Evolutionary conservation across 176 grass and related monocot genomes (phyloP), one percentile per base, ranked within the genome.

Genomic region (Carex littledalei): DNA sequence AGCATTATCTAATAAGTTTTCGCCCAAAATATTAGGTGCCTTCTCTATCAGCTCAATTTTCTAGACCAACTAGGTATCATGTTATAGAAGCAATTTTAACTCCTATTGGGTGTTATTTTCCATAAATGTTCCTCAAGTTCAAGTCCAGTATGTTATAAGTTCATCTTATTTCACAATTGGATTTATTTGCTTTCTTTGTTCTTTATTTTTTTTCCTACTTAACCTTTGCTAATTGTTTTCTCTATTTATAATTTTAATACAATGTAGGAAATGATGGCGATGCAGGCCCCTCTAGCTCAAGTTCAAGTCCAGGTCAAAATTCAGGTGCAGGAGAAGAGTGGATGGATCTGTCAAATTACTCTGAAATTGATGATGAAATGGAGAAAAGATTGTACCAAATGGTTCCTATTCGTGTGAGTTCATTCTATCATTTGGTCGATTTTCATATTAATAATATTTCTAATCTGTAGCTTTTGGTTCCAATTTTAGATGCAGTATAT

Each of bases 321-420:
- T 87, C 81, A 57, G 84, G 21, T 73, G 66, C 78, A 76, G 82
- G 73, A 26, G 81, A 81, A 39, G 85, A 87, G 77, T 84, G 62
- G 71, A 58, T 87, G 56, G 81, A 87, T 63, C 11, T 78, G 2
- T 75, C 79, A n/a, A 86, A 95, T 52, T 88, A 77, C 87, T 84
- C 66, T 29, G 88, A 85, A 63, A 95, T 97, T 86, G 92, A 98
- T 61, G 93, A 88, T 82, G 93, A 99, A 92, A 92, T 95, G 85
- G 90, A 87, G 41, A 92, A 90, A 86, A 86, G 93, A 79, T 88
- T 95, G 69, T 93, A 94, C 86, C 84, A 88, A 35, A 99, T 99
- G 96, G 93, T 94, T 61, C 88, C 91, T 50, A 91, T 95, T 88
- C 90, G 88, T 5, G 96, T 99, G 79, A 99, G 96, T 99, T 37